Percentiles rank a stretch among this genome's conserved stretches.
These are phyloP conservation scores for Magnaporthiopsis incrustans DNA, from an alignment of 2,329 filamentous ascomycete species.

Conservation along the genomic window DNA sequence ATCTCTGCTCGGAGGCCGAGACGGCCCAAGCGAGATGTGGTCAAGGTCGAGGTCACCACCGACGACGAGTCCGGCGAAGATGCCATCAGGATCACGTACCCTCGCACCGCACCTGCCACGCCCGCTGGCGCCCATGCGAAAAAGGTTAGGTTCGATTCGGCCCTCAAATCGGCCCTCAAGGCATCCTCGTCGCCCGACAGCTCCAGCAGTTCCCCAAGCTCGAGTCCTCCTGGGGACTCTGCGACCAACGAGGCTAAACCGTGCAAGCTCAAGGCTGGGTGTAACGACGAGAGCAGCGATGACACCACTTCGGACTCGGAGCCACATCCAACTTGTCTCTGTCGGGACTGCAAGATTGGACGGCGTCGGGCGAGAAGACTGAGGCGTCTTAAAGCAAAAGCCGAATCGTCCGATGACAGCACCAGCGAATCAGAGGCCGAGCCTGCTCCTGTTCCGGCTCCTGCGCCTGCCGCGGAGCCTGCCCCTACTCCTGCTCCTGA, in stretches of 20 bases:
- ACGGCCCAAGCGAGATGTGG: slow-evolving; percentile 15
- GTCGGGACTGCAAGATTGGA: slow-evolving; percentile 21
- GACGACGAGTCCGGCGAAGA: slow-evolving; percentile 45
- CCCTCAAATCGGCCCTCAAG: slow-evolving; percentile 30
- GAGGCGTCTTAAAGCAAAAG: slow-evolving; percentile 8
- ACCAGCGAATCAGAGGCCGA: slow-evolving; percentile 5
- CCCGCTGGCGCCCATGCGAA: slow-evolving; percentile 19
- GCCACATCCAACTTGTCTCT: slow-evolving; percentile 28
- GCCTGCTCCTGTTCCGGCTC: not conserved
- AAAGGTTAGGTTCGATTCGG: slow-evolving; percentile 35
- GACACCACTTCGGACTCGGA: slow-evolving; percentile 20
- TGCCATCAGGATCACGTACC: slow-evolving; percentile 39
- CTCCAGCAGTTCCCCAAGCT: slow-evolving; percentile 16
- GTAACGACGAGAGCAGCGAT: slow-evolving; percentile 9
- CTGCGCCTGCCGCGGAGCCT: not conserved
- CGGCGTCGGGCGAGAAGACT: slow-evolving; percentile 18
- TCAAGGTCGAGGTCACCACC: slow-evolving; percentile 36
- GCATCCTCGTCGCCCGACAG: slow-evolving; percentile 13
- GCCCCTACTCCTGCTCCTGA: not conserved
- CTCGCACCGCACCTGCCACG: slow-evolving; percentile 21
- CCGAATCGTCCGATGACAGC: slow-evolving; percentile 8
- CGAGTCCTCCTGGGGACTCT: slow-evolving; percentile 1
- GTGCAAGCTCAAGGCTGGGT: slow-evolving; percentile 12
- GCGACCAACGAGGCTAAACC: slow-evolving; percentile 10
- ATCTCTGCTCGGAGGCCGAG: slow-evolving; percentile 13